Percentiles rank a stretch among this genome's conserved stretches.
phyloP scores from a whole-genome alignment of 2,329 filamentous ascomycete species.

The Lecanosticta acicola region DNA sequence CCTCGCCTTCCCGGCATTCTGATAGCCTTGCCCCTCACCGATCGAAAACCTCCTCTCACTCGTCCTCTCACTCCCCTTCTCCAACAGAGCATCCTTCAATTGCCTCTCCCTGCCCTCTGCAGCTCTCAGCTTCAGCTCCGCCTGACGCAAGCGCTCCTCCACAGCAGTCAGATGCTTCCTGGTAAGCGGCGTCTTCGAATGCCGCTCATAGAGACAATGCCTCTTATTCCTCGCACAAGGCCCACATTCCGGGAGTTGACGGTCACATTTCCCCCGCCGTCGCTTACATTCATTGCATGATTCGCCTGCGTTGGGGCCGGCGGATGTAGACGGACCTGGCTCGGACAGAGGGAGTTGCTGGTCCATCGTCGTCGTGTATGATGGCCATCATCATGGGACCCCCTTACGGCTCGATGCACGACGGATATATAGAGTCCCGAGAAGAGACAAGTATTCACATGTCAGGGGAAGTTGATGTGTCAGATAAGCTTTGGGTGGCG shows the following conservation, averaged over 20 bases:
- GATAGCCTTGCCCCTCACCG: no score
- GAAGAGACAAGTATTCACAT: no score
- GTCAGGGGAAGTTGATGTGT: no score
- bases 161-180: conserved; percentile 44
- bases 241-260: conserved; percentile 36
- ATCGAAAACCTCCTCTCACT: no score
- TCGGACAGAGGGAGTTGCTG: conserved; percentile 13
- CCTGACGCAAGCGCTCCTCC: conserved; percentile 37
- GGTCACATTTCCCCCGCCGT: conserved; percentile 25
- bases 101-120: conserved; percentile 19
- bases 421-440: no score
- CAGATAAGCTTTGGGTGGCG: neutral
- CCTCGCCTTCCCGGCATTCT: neutral
- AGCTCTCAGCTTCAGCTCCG: conserved; percentile 20
- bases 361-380: conserved; percentile 9
- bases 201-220: conserved; percentile 47
- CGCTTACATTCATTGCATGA: conserved; percentile 28
- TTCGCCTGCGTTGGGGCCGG: conserved; percentile 13
- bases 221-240: conserved; percentile 41
- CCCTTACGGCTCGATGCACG: no score
- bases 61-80: no score
- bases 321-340: conserved; percentile 1
- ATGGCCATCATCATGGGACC: neutral
- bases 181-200: conserved; percentile 45
- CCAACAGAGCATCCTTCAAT: conserved; percentile 11